A percentile compares a stretch with the other conserved stretches of the same genome.
Conservation (phyloP, 2,329 filamentous ascomycete species). For the Passalora sequoiae region DNA sequence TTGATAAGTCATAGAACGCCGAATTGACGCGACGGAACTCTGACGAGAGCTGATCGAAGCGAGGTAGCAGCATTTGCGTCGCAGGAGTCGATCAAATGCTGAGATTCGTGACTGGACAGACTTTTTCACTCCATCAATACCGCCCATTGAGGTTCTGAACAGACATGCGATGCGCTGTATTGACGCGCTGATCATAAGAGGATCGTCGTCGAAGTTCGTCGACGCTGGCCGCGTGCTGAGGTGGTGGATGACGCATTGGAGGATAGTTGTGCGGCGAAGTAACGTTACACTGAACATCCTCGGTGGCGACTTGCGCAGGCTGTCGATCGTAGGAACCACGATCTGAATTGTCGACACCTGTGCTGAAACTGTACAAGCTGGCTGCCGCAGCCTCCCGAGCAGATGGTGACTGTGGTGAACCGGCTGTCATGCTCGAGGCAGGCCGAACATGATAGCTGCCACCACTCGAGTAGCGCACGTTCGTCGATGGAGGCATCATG, state of each 20-base stretch:
- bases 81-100: too few relatives aligned
- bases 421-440: conserved; percentile 9
- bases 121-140: conserved; percentile 16
- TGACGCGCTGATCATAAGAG: conserved; percentile 21
- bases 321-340: conserved; percentile 13
- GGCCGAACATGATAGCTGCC: conserved; percentile 11
- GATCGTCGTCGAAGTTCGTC: conserved; percentile 25
- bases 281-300: conserved; percentile 2
- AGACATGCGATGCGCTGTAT: conserved; percentile 26
- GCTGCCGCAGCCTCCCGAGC: conserved; percentile 17
- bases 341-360: conserved; percentile 18
- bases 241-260: conserved; percentile 21
- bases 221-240: conserved; percentile 25
- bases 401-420: conserved; percentile 13
- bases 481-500: conserved; percentile 23
- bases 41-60: background rate
- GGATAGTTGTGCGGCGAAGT: conserved; percentile 14
- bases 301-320: conserved; percentile 5
- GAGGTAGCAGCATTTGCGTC: background rate
- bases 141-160: conserved; percentile 26
- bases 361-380: conserved; percentile 30
- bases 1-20: background rate
- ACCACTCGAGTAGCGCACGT: conserved; percentile 12
- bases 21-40: background rate
- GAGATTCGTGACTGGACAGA: background rate